Evolutionary conservation across 2,329 filamentous ascomycete genomes (phyloP).

Genomic region (Onygena corvina): DNA sequence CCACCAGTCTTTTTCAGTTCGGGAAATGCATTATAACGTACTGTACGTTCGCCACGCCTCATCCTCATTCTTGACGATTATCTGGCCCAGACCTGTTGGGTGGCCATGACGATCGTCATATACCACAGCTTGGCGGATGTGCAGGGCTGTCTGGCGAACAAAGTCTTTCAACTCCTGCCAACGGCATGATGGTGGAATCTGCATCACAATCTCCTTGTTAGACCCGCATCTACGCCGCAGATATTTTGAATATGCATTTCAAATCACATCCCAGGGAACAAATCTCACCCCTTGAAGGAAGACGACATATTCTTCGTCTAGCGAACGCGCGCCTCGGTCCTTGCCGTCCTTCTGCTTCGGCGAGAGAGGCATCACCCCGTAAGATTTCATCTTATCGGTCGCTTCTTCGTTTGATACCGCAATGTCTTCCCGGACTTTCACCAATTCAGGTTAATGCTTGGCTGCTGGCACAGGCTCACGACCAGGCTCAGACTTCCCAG

Average conservation of each 20-base stretch:
- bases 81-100: constrained; percentile 34
- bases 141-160: constrained; percentile 34
- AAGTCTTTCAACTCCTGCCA: constrained; percentile 37
- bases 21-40: constrained; percentile 14
- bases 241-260: not conserved
- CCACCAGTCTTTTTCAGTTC: not conserved
- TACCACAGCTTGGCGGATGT: constrained; percentile 35
- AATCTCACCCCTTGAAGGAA: constrained; percentile 33
- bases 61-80: constrained; percentile 36
- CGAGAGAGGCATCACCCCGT: constrained; percentile 23
- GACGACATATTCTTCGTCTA: constrained; percentile 35
- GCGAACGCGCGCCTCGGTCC: constrained; percentile 22
- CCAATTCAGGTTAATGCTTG: not conserved
- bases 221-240: not conserved
- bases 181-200: constrained; percentile 35
- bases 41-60: constrained; percentile 35
- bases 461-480: not conserved
- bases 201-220: constrained; percentile 11
- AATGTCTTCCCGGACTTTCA: not conserved
- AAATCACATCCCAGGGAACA: not conserved
- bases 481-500: not conserved
- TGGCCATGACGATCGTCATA: constrained; percentile 34
- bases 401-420: not conserved
- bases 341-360: constrained; percentile 25
- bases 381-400: not conserved